Conservation (phyloP, 306 rosid species). For the Hippophae rhamnoides region DNA sequence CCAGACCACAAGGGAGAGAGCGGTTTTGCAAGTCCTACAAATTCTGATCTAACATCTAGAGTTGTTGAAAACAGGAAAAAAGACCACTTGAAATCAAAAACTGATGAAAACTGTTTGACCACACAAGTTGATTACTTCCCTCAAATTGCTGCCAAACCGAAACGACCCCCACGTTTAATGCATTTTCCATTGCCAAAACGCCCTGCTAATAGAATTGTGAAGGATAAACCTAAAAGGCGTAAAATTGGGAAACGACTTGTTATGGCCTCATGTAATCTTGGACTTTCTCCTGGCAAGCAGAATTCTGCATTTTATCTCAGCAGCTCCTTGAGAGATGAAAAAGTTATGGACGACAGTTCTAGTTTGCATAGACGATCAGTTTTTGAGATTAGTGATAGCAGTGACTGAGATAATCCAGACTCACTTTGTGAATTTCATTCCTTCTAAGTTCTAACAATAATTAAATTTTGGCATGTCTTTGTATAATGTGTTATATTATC, state of each 20-base stretch:
- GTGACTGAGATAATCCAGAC: slow-evolving; percentile 24
- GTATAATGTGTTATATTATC: too few species aligned
- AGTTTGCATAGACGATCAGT: slow-evolving; percentile 22
- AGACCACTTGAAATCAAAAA: neutral
- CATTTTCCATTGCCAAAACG: slow-evolving; percentile 18
- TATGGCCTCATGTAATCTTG: slow-evolving; percentile 46
- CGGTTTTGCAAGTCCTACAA: neutral
- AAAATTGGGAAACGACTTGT: slow-evolving; percentile 47
- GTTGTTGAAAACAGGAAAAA: neutral
- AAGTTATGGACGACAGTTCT: slow-evolving; percentile 15
- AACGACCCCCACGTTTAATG: slow-evolving; percentile 26
- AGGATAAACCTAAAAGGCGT: slow-evolving; percentile 20
- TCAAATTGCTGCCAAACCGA: slow-evolving; percentile 21
- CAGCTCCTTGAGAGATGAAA: slow-evolving; percentile 25
- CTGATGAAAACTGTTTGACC: neutral
- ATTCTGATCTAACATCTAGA: slow-evolving; percentile 6
- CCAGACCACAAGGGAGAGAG: neutral
- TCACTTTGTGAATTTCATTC: too few species aligned
- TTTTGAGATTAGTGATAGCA: slow-evolving; percentile 46
- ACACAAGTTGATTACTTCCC: slow-evolving; percentile 15
- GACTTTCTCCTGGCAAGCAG: slow-evolving; percentile 30
- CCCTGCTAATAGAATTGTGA: slow-evolving; percentile 15
- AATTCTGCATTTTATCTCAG: slow-evolving; percentile 29
- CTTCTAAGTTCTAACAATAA: too few species aligned
- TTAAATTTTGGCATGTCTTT: too few species aligned